A percentile compares a stretch with the other conserved stretches of the same genome.
phyloP scores from a whole-genome alignment of 306 rosid species.

The Benincasa hispida region DNA sequence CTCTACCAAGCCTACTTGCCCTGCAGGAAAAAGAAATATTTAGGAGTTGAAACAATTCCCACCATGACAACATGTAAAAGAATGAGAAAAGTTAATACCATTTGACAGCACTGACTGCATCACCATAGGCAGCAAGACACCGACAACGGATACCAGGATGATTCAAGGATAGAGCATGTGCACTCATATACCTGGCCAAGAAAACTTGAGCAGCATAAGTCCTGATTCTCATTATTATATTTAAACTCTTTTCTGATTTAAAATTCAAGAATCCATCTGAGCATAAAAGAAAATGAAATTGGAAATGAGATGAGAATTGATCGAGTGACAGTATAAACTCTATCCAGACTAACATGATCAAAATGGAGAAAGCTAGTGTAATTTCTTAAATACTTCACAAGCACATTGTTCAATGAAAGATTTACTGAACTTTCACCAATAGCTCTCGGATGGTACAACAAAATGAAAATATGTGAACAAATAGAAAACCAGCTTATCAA shows the following conservation, averaged over 20 bases:
- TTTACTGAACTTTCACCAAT: background rate
- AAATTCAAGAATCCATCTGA: background rate
- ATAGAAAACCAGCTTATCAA: background rate
- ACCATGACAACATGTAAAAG: background rate
- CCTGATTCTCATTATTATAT: background rate
- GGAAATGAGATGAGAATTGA: background rate
- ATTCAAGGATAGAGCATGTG: constrained; percentile 88
- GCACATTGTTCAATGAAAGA: background rate
- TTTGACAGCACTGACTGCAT: constrained; percentile 96
- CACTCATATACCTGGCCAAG: constrained; percentile 77
- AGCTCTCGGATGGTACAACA: background rate
- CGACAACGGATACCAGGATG: constrained; percentile 99
- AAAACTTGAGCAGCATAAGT: constrained; percentile 16
- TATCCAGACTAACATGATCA: background rate
- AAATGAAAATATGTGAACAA: background rate
- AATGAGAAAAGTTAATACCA: constrained; percentile 36
- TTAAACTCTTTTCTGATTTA: background rate
- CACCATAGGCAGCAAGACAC: constrained; percentile 98
- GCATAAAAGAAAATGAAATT: background rate
- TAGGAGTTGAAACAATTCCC: constrained; percentile 6
- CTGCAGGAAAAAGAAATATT: constrained; percentile 35
- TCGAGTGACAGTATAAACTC: background rate
- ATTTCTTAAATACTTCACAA: background rate
- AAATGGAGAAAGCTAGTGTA: background rate
- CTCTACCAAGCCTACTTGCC: constrained; percentile 98